Base-by-base conservation (phyloP, 2,329 filamentous ascomycete species). In the Pestalotiopsis fici region DNA sequence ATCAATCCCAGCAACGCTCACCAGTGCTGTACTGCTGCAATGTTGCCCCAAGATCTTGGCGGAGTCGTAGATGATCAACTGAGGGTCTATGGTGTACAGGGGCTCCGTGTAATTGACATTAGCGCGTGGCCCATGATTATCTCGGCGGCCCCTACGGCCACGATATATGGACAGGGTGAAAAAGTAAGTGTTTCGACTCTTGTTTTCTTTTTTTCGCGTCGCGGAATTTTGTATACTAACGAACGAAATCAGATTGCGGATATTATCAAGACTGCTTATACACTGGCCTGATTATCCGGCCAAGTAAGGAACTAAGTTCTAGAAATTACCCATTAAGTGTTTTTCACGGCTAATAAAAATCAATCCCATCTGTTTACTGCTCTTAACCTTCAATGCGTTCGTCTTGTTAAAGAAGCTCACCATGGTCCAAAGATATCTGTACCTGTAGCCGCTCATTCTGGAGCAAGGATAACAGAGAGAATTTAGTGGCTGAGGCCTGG, bases 1-100 rank as follows among this genome's bases (percentile, higher is more conserved):
- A 18, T 66, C 67, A 47, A 67, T 50, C 63, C 74, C 64, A 68
- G 73, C 55, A 73, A 74, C 59, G 74, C 71, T 15, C 77, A 78
- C 65, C 74, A 73, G 25, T 74, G 71, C 65, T 76, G 76, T 50
- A 77, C 74, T 3, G 75, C 74, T 1, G 64, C 69, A 12, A 84
- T 86, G 78, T 74, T 84, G 64, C 80, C 78, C 11, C 74, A 76
- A 7, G 76, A 77, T 3, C 74, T 81, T 1, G 83, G 83, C 3
- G 83, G 83, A 25, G 81, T 85, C 12, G 81, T 85, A 0, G 79
- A 83, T 68, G 71, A 71, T 1, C 68, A 67, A 67, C 69, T 72
- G 64, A 68, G 64, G 13, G 70, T 72, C 3, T 65, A 72, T 23
- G 69, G 70, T 12, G 66, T 68, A 18, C 55, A 66, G 31, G 65